phyloP scores from a whole-genome alignment of 768 basidiomycete species.

The Lactifluus pinguis region DNA sequence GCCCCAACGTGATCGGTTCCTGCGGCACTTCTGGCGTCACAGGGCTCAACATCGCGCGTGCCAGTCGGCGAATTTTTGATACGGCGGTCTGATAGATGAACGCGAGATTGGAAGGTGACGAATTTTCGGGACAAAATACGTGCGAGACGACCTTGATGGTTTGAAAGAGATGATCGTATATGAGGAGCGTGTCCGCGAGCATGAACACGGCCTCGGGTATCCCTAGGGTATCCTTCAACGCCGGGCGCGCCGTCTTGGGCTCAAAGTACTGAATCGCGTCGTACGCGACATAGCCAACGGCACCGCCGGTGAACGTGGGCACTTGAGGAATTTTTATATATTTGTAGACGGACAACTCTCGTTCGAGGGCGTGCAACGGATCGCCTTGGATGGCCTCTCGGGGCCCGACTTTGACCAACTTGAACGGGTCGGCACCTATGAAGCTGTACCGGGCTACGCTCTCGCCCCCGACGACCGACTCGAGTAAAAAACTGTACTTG shows the following conservation, averaged over 20 bases:
- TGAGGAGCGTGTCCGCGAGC: conserved; percentile 89
- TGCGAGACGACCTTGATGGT: conserved; percentile 94
- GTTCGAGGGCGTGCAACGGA: conserved; percentile 76
- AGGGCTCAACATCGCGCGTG: conserved; percentile 49
- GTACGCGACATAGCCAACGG: conserved; percentile 94
- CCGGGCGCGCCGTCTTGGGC: conserved; percentile 70
- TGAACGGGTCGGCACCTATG: conserved; percentile 93
- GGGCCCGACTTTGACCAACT: conserved; percentile 83
- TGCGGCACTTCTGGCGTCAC: conserved; percentile 59
- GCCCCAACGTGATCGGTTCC: conserved; percentile 53
- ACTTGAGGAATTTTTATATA: conserved; percentile 89
- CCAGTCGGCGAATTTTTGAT: conserved; percentile 72
- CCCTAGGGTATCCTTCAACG: conserved; percentile 62
- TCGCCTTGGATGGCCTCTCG: conserved; percentile 78
- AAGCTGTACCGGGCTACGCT: conserved; percentile 91
- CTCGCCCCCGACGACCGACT: conserved; percentile 87
- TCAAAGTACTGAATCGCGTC: conserved; percentile 97
- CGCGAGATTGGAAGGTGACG: conserved; percentile 56
- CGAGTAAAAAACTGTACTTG: conserved; percentile 90
- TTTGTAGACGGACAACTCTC: conserved; percentile 76
- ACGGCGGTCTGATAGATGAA: conserved; percentile 88
- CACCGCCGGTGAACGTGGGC: conserved; percentile 93
- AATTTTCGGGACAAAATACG: conserved; percentile 73
- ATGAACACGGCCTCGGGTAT: conserved; percentile 97
- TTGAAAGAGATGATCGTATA: conserved; percentile 97